Conservation (phyloP, 805 yeast species). For the Candida caryicola region DNA sequence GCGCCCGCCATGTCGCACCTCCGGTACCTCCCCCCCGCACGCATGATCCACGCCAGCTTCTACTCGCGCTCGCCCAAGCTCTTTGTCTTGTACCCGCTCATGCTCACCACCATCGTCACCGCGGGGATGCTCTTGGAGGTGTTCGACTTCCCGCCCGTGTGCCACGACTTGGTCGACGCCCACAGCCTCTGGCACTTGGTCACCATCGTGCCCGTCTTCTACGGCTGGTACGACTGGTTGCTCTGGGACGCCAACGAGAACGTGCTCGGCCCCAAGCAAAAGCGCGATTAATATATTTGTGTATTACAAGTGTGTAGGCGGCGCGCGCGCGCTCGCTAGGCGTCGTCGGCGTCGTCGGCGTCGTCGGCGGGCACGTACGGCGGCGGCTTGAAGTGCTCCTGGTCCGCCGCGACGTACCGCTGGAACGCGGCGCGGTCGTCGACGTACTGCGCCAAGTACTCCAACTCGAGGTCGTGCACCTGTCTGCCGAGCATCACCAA, state of each 20-base stretch:
- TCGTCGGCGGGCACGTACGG: slow-evolving; percentile 54
- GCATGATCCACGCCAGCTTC: slow-evolving; percentile 28
- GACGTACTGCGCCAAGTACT: slow-evolving; percentile 75
- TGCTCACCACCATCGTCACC: slow-evolving; percentile 43
- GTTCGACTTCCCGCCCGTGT: slow-evolving; percentile 79
- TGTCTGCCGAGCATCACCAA: slow-evolving; percentile 87
- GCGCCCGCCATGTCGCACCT: slow-evolving; percentile 22
- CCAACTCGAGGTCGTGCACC: slow-evolving; percentile 90
- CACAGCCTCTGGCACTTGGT: slow-evolving; percentile 93
- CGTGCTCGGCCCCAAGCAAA: no score
- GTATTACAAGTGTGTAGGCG: no score
- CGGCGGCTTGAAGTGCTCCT: slow-evolving; percentile 71
- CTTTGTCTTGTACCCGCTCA: slow-evolving; percentile 38
- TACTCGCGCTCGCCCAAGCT: slow-evolving; percentile 35
- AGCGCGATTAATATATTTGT: no score
- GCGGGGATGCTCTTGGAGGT: slow-evolving; percentile 86
- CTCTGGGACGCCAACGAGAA: slow-evolving; percentile 41
- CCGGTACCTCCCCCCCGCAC: slow-evolving; percentile 21
- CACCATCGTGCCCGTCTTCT: slow-evolving; percentile 54
- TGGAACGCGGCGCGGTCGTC: slow-evolving; percentile 54
- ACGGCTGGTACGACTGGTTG: slow-evolving; percentile 46
- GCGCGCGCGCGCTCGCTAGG: no score
- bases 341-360: no score
- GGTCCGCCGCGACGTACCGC: slow-evolving; percentile 43
- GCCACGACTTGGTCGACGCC: slow-evolving; percentile 69